Conservation (phyloP, 2,329 filamentous ascomycete species). For the Beauveria scarabaeidicola region DNA sequence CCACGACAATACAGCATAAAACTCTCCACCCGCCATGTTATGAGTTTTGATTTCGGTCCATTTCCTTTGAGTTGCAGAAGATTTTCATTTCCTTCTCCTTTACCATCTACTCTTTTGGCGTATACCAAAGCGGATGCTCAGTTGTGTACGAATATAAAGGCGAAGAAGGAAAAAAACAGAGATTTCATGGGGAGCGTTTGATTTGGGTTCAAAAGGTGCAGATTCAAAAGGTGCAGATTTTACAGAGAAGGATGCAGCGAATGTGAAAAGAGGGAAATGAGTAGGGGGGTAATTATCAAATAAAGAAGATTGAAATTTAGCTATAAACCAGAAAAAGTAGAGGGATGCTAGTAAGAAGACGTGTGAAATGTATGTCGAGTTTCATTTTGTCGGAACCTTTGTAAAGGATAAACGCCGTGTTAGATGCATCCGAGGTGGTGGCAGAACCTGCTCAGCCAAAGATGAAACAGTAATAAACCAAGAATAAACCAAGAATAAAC, state of each 20-base stretch:
- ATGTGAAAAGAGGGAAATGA: background rate
- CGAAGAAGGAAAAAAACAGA: background rate
- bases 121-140: slow-evolving; percentile 5
- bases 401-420: background rate
- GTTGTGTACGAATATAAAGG: slow-evolving; percentile 6
- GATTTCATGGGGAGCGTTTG: slow-evolving; percentile 3
- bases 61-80: background rate
- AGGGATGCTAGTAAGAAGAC: background rate
- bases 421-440: background rate
- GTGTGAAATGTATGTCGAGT: background rate
- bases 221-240: background rate
- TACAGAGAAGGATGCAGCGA: background rate
- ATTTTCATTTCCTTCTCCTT: background rate
- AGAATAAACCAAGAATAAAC: background rate
- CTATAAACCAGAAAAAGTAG: background rate
- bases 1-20: background rate
- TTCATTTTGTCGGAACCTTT: background rate
- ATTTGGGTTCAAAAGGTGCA: slow-evolving; percentile 4
- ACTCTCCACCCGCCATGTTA: background rate
- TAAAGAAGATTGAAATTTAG: background rate
- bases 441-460: background rate
- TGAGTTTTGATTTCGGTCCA: background rate
- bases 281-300: background rate
- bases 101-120: slow-evolving; percentile 3
- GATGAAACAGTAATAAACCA: background rate